Conservation (phyloP, 2,329 filamentous ascomycete species). For the Fusarium chuoi region DNA sequence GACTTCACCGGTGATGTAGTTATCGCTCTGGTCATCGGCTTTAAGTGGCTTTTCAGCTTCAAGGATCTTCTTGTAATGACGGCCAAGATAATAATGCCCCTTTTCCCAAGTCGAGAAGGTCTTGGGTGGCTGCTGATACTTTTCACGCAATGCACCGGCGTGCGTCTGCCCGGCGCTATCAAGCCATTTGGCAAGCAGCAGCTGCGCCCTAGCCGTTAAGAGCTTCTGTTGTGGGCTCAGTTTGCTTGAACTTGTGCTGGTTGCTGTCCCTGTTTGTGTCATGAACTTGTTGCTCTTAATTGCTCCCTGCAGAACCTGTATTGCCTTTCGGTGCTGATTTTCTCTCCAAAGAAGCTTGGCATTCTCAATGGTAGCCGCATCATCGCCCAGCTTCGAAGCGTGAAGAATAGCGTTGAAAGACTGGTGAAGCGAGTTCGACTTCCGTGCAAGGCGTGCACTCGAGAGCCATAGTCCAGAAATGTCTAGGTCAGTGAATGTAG, state of each 20-base stretch:
- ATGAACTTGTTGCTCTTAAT: slow-evolving; percentile 85
- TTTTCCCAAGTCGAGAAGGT: slow-evolving; percentile 86
- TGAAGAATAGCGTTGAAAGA: slow-evolving; percentile 95
- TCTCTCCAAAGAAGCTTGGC: slow-evolving; percentile 93
- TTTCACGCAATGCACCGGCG: slow-evolving; percentile 78
- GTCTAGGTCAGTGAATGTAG: slow-evolving; percentile 74
- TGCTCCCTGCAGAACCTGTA: slow-evolving; percentile 87
- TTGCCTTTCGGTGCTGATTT: slow-evolving; percentile 92
- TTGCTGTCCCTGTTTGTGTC: slow-evolving; percentile 54
- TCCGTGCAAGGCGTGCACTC: slow-evolving; percentile 86
- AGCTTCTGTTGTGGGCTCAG: slow-evolving; percentile 64
- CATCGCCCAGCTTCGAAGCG: slow-evolving; percentile 84
- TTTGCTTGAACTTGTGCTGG: slow-evolving; percentile 48
- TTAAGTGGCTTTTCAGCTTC: slow-evolving; percentile 87
- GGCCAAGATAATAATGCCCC: slow-evolving; percentile 94
- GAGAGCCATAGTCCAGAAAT: slow-evolving; percentile 87
- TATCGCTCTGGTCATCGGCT: slow-evolving; percentile 78
- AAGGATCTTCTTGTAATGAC: slow-evolving; percentile 95
- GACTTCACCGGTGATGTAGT: slow-evolving; percentile 82
- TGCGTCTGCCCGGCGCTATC: slow-evolving; percentile 95
- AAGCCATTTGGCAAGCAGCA: slow-evolving; percentile 96
- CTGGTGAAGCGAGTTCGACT: slow-evolving; percentile 83
- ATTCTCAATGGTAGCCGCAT: slow-evolving; percentile 92
- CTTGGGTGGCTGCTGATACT: slow-evolving; percentile 85
- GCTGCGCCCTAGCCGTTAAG: slow-evolving; percentile 79